Base-by-base conservation (phyloP, 495 filamentous ascomycete genomes). In the Endocarpon pusillum region DNA sequence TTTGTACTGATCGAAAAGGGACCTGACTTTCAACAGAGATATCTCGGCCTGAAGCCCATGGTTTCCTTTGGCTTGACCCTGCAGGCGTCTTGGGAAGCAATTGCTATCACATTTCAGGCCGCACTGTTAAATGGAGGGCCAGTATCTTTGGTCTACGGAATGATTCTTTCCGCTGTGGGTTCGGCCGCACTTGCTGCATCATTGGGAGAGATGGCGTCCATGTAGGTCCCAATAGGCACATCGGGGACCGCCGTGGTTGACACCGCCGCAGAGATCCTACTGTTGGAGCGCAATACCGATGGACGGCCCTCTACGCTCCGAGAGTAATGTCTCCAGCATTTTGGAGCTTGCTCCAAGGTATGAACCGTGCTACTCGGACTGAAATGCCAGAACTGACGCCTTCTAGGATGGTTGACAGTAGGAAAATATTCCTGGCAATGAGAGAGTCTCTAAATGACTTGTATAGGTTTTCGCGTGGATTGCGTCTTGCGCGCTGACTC, bases 271-370 rank as follows among this genome's bases (percentile, higher is more conserved):
- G 54, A 37, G 42, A 51, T 27, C 48, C 61, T 11, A 49, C 48
- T 15, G 50, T 46, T 8, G 51, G 49, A 23, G 59, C 56, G 15
- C 62, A 68, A 41, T 65, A 65, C 47, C 55, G 62, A 36, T 64
- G 60, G 60, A 54, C 51, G 3, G 47, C 50, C 36, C 43, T 61
- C 24, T 52, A 66, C 27, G 59, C 60, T 9, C 61, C 62, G 20
- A 25, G 40, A 16, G n/a, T n/a, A 6, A 15, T 31, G 12, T 43
- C 37, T 7, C 57, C 39, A 21, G 39, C 53, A 15, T 59, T 64
- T 23, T 40, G 58, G 25, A 64, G 57, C 37, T 64, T 58, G 37
- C 51, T 64, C 21, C 55, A 59, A 30, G 61, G 57, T 7, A 51
- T 24, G 25, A 48, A n/a, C n/a, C n/a, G n/a, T n/a, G n/a, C 38